Evolutionary conservation across 2,329 filamentous ascomycete species (phyloP).

Genomic region (Phyllosticta citrichinensis): DNA sequence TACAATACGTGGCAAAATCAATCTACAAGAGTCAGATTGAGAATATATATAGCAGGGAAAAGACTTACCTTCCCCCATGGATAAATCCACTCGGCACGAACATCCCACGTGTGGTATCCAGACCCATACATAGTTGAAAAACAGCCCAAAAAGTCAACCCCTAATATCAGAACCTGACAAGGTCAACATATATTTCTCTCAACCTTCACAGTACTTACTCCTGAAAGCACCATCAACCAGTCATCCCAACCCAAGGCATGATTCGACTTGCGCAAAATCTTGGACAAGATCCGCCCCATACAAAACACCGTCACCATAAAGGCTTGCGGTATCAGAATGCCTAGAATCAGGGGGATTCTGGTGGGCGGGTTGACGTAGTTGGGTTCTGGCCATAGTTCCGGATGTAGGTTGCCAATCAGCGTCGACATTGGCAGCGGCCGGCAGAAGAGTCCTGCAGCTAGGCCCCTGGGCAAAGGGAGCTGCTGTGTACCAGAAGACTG

Average conservation of each 20-base stretch:
- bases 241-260: constrained; percentile 19
- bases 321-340: constrained; percentile 16
- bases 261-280: constrained; percentile 16
- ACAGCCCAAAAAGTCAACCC: constrained; percentile 19
- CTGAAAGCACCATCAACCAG: constrained; percentile 20
- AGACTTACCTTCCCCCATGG: constrained; percentile 5
- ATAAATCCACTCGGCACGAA: neutral
- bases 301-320: constrained; percentile 11
- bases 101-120: constrained; percentile 21
- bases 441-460: neutral
- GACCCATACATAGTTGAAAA: constrained; percentile 20
- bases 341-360: constrained; percentile 17
- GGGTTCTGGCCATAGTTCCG: constrained; percentile 17
- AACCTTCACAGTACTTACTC: constrained; percentile 11
- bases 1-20: constrained; percentile 7
- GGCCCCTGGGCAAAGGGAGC: neutral
- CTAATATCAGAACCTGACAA: constrained; percentile 12
- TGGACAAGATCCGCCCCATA: constrained; percentile 15
- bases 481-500: neutral
- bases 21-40: constrained; percentile 14
- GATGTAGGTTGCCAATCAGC: constrained; percentile 1
- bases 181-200: neutral
- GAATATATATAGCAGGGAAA: constrained; percentile 3
- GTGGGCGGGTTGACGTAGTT: constrained; percentile 23
- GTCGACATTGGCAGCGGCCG: constrained; percentile 2